Base-by-base conservation (phyloP, 2,329 filamentous ascomycete genomes). In the Pseudogymnoascus sp. region DNA sequence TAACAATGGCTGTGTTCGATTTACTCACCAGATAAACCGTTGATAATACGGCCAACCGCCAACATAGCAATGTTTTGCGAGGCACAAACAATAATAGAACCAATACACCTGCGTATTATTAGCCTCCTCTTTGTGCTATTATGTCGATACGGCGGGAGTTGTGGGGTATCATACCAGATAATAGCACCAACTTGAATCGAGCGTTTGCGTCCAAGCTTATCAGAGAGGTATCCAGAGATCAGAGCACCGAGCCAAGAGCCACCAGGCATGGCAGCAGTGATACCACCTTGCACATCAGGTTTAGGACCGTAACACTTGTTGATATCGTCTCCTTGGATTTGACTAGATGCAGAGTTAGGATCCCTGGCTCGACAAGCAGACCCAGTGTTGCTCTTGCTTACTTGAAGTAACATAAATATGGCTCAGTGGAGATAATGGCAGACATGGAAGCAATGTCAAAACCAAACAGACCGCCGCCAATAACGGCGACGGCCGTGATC, bases 221-320 rank as follows among this genome's bases (percentile, higher is more conserved):
- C 86, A 2, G 84, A 83, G 12, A 87, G 68, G 68, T 79, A 80
- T 46, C 85, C 85, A 53, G 85, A 87, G 56, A 79, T 62, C 14
- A 88, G 75, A 60, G 87, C 83, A 65, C 86, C 88, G 24, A 87
- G 73, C 77, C 85, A 89, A 0, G 87, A 90, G 35, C 88, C 88
- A 61, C 82, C 87, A 22, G 88, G 84, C 86, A 90, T 90, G 59
- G 86, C 78, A 22, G 88, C 87, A 0, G 84, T 87, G 70, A 90
- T 89, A 59, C 84, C 85, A 65, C 85, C 85, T 71, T 85, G 83
- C 0, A 80, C 75, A 62, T 75, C 71, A 40, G 78, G 71, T 11
- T 71, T 73, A 3, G 84, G 84, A 35, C 85, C 85, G 14, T 76
- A 79, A 72, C 82, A 85, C 7, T 75, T 72, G 7, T 56, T 33